These are phyloP conservation scores for Fusarium stilboides DNA, from an alignment of 2,329 filamentous ascomycete species.

Conservation along the genomic window DNA sequence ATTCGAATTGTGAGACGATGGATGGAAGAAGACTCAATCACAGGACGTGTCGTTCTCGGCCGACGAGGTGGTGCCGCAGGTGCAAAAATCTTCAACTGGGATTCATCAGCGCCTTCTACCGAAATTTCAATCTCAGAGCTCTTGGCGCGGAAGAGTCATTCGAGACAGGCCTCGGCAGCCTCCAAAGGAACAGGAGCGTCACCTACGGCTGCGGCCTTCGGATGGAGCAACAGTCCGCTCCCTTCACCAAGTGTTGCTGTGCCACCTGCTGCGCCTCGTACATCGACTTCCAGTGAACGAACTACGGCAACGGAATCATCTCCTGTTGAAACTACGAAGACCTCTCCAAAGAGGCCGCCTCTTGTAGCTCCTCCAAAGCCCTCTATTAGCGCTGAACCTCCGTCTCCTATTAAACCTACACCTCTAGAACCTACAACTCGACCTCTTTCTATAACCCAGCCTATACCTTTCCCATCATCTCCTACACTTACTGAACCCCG, in stretches of 20 bases:
- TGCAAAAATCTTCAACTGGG: constrained; percentile 73
- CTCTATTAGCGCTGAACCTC: constrained; percentile 23
- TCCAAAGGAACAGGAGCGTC: constrained; percentile 45
- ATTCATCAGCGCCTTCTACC: constrained; percentile 66
- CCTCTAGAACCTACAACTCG: constrained; percentile 37
- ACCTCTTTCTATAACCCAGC: constrained; percentile 41
- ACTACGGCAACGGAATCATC: constrained; percentile 19
- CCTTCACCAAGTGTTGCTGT: constrained; percentile 38
- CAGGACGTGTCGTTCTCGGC: constrained; percentile 62
- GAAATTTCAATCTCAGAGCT: constrained; percentile 63
- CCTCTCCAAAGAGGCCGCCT: constrained; percentile 15
- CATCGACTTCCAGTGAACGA: constrained; percentile 27
- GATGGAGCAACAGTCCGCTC: constrained; percentile 48
- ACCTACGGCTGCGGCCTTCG: constrained; percentile 52
- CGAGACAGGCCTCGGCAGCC: constrained; percentile 45
- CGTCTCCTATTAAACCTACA: constrained; percentile 35
- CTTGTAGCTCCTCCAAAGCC: constrained; percentile 17
- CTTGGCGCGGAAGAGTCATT: constrained; percentile 50
- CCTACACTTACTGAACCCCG: constrained; percentile 30
- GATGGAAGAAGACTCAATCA: constrained; percentile 76
- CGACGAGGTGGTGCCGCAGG: constrained; percentile 59
- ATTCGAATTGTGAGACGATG: constrained; percentile 74
- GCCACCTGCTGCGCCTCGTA: constrained; percentile 31
- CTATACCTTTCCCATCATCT: constrained; percentile 34
- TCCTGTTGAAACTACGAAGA: constrained; percentile 23